phyloP scores from a whole-genome alignment of 768 basidiomycete genomes.

The Kondoa subrosea region DNA sequence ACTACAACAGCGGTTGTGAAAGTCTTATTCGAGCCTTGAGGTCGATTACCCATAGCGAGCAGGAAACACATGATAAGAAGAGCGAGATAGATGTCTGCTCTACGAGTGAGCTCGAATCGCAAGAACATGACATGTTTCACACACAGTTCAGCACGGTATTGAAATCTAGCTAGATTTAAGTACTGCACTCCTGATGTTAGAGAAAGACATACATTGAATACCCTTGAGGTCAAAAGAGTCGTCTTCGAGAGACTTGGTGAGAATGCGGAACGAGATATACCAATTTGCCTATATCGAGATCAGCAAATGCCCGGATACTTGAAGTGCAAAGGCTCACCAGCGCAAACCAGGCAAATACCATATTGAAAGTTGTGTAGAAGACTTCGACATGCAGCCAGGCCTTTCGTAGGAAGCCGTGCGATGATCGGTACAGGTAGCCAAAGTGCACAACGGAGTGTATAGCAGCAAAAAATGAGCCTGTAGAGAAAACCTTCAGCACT shows the following conservation, averaged over 20 bases:
- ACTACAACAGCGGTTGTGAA: conserved; percentile 74
- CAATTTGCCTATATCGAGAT: neutral
- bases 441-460: conserved; percentile 85
- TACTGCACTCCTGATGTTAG: too few species aligned
- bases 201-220: neutral
- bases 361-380: conserved; percentile 72
- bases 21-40: conserved; percentile 52
- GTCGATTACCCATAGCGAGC: conserved; percentile 75
- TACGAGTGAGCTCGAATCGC: conserved; percentile 32
- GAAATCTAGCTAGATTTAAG: conserved; percentile 13
- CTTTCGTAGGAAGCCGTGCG: conserved; percentile 64
- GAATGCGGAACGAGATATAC: conserved; percentile 12
- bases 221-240: conserved; percentile 1
- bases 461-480: conserved; percentile 82
- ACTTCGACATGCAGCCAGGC: conserved; percentile 90
- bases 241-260: conserved; percentile 16
- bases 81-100: conserved; percentile 54
- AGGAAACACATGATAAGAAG: conserved; percentile 74
- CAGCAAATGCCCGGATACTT: conserved; percentile 65
- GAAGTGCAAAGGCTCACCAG: conserved; percentile 55
- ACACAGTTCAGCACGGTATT: conserved; percentile 15
- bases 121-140: neutral
- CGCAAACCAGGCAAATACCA: conserved; percentile 65
- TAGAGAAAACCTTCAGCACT: conserved; percentile 27
- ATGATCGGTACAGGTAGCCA: conserved; percentile 82